Conservation (phyloP, 345 rosid species). For the Orychophragmus violaceus region DNA sequence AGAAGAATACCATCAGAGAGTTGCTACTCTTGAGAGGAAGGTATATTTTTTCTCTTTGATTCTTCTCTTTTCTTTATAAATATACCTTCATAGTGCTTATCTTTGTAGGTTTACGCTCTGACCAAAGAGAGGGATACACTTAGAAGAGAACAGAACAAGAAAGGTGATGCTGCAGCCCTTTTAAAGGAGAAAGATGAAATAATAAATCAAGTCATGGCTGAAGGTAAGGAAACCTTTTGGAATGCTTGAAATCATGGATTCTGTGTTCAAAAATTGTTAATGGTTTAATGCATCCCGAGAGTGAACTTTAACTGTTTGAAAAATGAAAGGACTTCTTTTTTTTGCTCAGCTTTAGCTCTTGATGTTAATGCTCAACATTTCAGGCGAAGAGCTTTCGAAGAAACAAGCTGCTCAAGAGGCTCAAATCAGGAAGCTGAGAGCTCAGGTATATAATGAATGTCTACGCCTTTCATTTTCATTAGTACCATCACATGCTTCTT, state of each 20-base stretch:
- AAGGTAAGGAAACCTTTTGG: conserved; percentile 53
- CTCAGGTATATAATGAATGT: conserved; percentile 57
- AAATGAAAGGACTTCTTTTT: not conserved
- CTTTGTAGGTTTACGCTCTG: conserved; percentile 78
- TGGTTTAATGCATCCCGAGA: conserved; percentile 1
- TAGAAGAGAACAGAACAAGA: conserved; percentile 88
- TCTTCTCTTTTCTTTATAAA: conserved; percentile 1
- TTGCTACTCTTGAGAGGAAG: conserved; percentile 93
- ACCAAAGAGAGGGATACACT: conserved; percentile 98
- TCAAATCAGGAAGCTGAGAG: conserved; percentile 90
- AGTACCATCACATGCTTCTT: not conserved
- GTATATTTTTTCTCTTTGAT: conserved; percentile 31
- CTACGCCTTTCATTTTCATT: conserved; percentile 5
- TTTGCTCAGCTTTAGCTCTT: conserved; percentile 7
- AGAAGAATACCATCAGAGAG: conserved; percentile 98
- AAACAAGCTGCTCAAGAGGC: conserved; percentile 98
- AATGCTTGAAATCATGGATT: conserved; percentile 1
- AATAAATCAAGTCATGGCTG: conserved; percentile 97
- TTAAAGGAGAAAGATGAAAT: conserved; percentile 99
- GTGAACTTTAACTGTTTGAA: not conserved
- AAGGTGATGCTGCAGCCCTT: conserved; percentile 96
- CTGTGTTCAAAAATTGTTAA: not conserved
- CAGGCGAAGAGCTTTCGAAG: conserved; percentile 99
- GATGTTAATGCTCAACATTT: conserved; percentile 12
- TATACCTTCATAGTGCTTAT: conserved; percentile 6